Conservation (phyloP, 805 yeast genomes). For the Sugiyamaella boreocaroliniensis region DNA sequence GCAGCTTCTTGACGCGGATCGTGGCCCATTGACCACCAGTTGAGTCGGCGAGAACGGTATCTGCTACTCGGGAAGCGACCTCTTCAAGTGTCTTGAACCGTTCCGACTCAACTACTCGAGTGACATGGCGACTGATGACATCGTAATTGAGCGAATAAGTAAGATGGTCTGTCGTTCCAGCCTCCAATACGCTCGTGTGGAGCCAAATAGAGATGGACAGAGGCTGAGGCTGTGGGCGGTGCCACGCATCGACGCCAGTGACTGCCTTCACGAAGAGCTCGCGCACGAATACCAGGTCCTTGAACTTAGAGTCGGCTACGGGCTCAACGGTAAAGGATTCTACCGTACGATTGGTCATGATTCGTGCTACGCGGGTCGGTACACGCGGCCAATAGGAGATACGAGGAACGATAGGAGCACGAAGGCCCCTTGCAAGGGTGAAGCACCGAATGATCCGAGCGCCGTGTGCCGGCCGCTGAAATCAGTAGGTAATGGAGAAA, state of each 20-base stretch:
- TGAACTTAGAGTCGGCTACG: background rate
- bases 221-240: slow-evolving; percentile 58
- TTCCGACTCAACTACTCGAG: slow-evolving; percentile 42
- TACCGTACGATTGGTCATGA: background rate
- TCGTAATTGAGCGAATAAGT: slow-evolving; percentile 84
- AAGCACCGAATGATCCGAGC: background rate
- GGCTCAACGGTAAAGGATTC: background rate
- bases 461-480: too few species aligned
- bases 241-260: slow-evolving; percentile 73
- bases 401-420: background rate
- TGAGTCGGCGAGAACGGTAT: slow-evolving; percentile 38
- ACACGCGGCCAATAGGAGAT: background rate
- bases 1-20: slow-evolving; percentile 40
- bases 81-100: slow-evolving; percentile 34
- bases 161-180: slow-evolving; percentile 78
- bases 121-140: slow-evolving; percentile 62
- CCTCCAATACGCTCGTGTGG: slow-evolving; percentile 59
- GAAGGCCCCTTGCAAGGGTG: background rate
- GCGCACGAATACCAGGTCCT: slow-evolving; percentile 44
- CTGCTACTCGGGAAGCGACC: slow-evolving; percentile 43
- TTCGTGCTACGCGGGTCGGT: background rate
- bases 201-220: slow-evolving; percentile 52
- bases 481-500: too few species aligned
- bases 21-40: slow-evolving; percentile 44
- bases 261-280: slow-evolving; percentile 56